phyloP scores from a whole-genome alignment of 352 stramenopile genomes.

The Paralagenidium karlingii region DNA sequence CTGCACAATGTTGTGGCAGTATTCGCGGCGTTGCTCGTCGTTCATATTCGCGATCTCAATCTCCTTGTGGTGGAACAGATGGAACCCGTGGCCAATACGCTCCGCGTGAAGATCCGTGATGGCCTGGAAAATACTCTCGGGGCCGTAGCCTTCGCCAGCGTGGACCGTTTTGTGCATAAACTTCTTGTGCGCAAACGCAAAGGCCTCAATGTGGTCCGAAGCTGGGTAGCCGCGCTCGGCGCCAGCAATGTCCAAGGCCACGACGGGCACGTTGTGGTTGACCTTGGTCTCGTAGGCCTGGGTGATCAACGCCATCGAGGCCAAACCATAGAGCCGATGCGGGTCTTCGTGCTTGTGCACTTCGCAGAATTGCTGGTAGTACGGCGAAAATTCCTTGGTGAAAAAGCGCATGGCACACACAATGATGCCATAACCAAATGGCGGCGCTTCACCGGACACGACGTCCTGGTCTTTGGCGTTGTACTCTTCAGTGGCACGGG shows the following conservation, averaged over 20 bases:
- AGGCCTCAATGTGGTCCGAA: slow-evolving; percentile 68
- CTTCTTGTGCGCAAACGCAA: slow-evolving; percentile 77
- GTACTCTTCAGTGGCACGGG: slow-evolving; percentile 50
- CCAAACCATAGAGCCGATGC: slow-evolving; percentile 65
- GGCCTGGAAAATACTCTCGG: slow-evolving; percentile 79
- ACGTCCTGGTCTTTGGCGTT: slow-evolving; percentile 44
- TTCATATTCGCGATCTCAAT: slow-evolving; percentile 43
- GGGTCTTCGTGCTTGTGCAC: slow-evolving; percentile 59
- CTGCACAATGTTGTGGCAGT: slow-evolving; percentile 73
- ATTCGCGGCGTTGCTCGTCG: slow-evolving; percentile 30
- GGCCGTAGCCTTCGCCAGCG: slow-evolving; percentile 75
- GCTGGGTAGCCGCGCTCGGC: slow-evolving; percentile 70
- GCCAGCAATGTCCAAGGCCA: slow-evolving; percentile 81
- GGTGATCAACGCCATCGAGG: slow-evolving; percentile 73
- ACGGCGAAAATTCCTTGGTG: slow-evolving; percentile 59
- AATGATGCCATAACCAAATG: slow-evolving; percentile 79
- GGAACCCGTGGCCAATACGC: slow-evolving; percentile 73
- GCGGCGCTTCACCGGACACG: slow-evolving; percentile 30
- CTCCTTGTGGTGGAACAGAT: slow-evolving; percentile 71
- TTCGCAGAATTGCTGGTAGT: slow-evolving; percentile 77
- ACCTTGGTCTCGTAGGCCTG: slow-evolving; percentile 65
- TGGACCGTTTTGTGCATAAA: slow-evolving; percentile 85
- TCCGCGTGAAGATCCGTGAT: slow-evolving; percentile 81
- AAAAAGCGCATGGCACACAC: slow-evolving; percentile 86
- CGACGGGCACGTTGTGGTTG: slow-evolving; percentile 48